Base-by-base conservation (phyloP, 257 asterid genomes). In the Marsdenia floribunda region DNA sequence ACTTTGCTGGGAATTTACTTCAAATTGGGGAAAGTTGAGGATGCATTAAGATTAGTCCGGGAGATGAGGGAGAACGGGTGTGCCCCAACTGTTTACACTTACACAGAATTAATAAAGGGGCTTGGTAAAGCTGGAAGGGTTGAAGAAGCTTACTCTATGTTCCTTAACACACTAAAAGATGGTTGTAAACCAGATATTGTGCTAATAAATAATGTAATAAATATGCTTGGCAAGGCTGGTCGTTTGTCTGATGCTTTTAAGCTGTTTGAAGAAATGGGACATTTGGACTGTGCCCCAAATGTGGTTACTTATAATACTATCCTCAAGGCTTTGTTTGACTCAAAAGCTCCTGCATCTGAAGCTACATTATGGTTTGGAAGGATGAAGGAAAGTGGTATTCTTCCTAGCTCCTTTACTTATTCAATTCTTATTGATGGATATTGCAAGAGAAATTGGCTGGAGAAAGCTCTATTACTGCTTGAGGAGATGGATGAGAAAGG, bases 401-500 rank as follows among this genome's bases (percentile, higher is more conserved):
- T 78, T 80, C 97, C 96, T 8, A 91, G 90, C 82, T 87, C 93
- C 58, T 93, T 83, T 73, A 90, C 96, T 75, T 93, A 91, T 77
- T 90, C 98, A 2, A 93, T 93, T 76, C 89, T 93, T 72, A 90
- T 91, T 35, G 93, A 91, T 67, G 98, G 98, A 61, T 88, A 85
- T 80, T 93, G 98, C 90, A 90, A 89, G 90, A 88, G 78, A 69
- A 86, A 88, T 72, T 84, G 86, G 80, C 82, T 93, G 72, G 96
- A 91, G 70, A 90, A 87, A 76, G 97, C 96, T 38, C 73, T 90
- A 38, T 64, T 87, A 71, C 80, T 93, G 88, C 91, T 93, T 11
- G 97, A 91, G 84, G 97, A 93, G 81, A 91, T 93, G 98, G 98
- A 93, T 19, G 98, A 93, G 80, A 91, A 87, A 80, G 97, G 98